phyloP scores from a whole-genome alignment of 768 basidiomycete genomes.

The Trametes cingulata region DNA sequence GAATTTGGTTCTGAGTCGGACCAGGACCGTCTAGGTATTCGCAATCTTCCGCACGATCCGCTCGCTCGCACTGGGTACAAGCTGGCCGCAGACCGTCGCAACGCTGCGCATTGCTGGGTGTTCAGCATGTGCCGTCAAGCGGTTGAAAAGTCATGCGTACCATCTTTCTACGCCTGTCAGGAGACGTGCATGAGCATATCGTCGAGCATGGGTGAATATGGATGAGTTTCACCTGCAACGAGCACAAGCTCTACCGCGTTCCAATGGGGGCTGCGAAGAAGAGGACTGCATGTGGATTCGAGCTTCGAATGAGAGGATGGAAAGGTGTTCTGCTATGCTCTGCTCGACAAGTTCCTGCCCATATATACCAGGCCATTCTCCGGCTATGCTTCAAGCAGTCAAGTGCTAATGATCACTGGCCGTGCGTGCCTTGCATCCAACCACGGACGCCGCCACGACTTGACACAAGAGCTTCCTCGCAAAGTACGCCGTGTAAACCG shows the following conservation, averaged over 20 bases:
- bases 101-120: constrained; percentile 44
- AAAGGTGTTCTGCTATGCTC: background rate
- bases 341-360: background rate
- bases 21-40: constrained; percentile 69
- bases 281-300: constrained; percentile 23
- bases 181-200: too few relatives aligned
- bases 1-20: constrained; percentile 56
- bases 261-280: constrained; percentile 33
- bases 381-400: constrained; percentile 4
- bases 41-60: constrained; percentile 65
- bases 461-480: background rate
- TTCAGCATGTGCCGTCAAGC: background rate
- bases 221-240: constrained; percentile 44
- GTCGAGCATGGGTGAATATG: too few relatives aligned
- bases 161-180: constrained; percentile 49
- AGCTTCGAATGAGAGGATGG: too few relatives aligned
- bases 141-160: constrained; percentile 26
- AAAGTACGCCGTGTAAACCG: constrained; percentile 13
- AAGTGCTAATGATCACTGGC: background rate
- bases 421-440: background rate
- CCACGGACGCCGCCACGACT: background rate
- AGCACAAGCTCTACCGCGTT: constrained; percentile 52
- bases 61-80: constrained; percentile 62
- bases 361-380: constrained; percentile 4
- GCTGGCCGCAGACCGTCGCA: constrained; percentile 67